Conservation (phyloP, 2,329 filamentous ascomycete species). For the Penicillium psychrosexuale region DNA sequence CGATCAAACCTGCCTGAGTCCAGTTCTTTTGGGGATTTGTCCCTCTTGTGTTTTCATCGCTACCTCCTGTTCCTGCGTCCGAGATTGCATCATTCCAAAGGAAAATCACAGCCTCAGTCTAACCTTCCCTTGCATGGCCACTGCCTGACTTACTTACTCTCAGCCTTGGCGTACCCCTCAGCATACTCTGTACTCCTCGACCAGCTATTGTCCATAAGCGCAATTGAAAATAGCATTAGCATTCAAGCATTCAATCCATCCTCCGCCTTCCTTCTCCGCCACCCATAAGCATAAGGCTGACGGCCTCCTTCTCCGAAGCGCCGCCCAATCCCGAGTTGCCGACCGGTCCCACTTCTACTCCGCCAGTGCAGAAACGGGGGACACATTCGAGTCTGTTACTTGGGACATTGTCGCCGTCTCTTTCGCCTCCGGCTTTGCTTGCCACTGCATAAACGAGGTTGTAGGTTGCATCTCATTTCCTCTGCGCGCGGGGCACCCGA, state of each 20-base stretch:
- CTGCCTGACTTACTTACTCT: background rate
- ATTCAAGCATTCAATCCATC: background rate
- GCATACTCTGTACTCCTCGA: constrained; percentile 17
- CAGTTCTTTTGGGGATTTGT: constrained; percentile 5
- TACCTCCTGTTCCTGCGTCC: background rate
- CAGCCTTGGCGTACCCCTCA: background rate
- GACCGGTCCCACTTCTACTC: constrained; percentile 16
- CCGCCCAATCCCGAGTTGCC: constrained; percentile 19
- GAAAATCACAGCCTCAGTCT: background rate
- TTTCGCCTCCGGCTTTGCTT: constrained; percentile 2
- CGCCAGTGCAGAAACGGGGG: constrained; percentile 17
- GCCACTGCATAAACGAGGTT: background rate
- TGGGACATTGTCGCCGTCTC: constrained; percentile 5
- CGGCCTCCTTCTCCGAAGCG: constrained; percentile 17
- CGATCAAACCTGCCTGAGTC: constrained; percentile 7
- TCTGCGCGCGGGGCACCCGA: background rate
- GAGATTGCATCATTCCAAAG: background rate
- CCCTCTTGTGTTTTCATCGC: background rate
- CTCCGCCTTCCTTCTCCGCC: background rate
- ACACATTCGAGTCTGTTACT: constrained; percentile 4
- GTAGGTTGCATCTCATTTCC: background rate
- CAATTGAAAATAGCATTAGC: constrained; percentile 1
- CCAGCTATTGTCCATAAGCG: background rate
- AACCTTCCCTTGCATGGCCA: background rate
- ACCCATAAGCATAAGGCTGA: constrained; percentile 20